Base-by-base conservation (phyloP, 2,329 filamentous ascomycete species). In the Alternaria triticimaculans region DNA sequence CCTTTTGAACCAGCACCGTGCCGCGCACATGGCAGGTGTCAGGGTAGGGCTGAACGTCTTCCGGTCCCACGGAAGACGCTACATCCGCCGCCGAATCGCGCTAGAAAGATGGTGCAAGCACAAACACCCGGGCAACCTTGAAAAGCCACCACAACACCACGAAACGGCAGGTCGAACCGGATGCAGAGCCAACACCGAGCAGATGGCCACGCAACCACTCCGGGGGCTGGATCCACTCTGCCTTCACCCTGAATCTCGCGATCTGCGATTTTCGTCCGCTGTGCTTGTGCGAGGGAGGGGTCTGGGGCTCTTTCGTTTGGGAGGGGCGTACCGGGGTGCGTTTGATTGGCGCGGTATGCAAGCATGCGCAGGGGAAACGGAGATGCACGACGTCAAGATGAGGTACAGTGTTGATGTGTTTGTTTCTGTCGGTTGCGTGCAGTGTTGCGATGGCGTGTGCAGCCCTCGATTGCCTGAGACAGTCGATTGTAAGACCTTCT, bases 221-320 rank as follows among this genome's bases (percentile, higher is more conserved):
- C 30, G 26, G 56, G 49, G 20, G 20, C 45, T 20, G 58, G 49
- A 28, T 55, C 62, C 62, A 64, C 58, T 41, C 9, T 23, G 33
- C 26, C 28, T 50, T 50, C 55, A 58, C 55, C 56, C 56, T 63
- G 45, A 49, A 55, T 41, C 18, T 46, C 50, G 59, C 55, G 26
- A 21, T 55, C 58, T 65, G 59, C 55, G 26, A 21, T 55, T 62
- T 65, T 59, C 63, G 63, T 62, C 63, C 59, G 63, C 37, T 9
- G n/a, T 37, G 37, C 18, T 49, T 46, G 46, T 43, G 9, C 11
- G 21, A 44, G 41, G 28, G 21, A 44, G 28, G 28, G 23, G n/a
- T 18, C 49, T 56, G 21, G 30, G 14, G 37, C 26, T 33, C 26
- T 44, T 21, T 28, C n/a, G 30, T 56, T n/a, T 21, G 21, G 10